phyloP scores from a whole-genome alignment of 2,329 filamentous ascomycete genomes.

The Epichloe elymi region DNA sequence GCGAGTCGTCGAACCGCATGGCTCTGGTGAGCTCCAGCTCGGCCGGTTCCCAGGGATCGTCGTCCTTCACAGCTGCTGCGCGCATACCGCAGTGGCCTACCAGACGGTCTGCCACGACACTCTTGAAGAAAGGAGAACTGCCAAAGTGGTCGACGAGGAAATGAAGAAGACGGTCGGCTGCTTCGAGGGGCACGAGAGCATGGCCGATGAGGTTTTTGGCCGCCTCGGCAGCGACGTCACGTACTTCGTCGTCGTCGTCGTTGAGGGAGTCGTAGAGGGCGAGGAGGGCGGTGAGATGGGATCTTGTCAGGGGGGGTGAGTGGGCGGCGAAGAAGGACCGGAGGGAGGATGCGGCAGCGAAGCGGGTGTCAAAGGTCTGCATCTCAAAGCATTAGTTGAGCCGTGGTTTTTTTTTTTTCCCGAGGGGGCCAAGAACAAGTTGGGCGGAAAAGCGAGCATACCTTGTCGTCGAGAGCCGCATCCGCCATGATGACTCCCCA shows the following conservation, averaged over 20 bases:
- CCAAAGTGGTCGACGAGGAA: slow-evolving; percentile 28
- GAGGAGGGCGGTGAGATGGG: slow-evolving; percentile 44
- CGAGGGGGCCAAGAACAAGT: too few relatives aligned
- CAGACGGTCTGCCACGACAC: slow-evolving; percentile 30
- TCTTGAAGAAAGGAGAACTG: slow-evolving; percentile 22
- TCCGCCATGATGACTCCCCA: slow-evolving; percentile 40
- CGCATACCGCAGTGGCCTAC: slow-evolving; percentile 12
- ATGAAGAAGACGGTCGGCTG: slow-evolving; percentile 29
- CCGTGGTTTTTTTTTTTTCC: accelerated
- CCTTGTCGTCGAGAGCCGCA: slow-evolving; percentile 35
- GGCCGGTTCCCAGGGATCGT: slow-evolving; percentile 14
- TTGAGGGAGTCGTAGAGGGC: slow-evolving; percentile 64
- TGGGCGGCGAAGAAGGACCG: slow-evolving; percentile 30
- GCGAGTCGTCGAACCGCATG: slow-evolving; percentile 44
- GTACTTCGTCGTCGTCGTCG: slow-evolving; percentile 86
- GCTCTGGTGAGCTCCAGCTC: slow-evolving; percentile 29
- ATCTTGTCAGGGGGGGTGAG: slow-evolving; percentile 11
- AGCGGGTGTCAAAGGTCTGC: slow-evolving; percentile 51
- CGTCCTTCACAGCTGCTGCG: slow-evolving; percentile 1
- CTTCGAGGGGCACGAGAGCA: slow-evolving; percentile 33
- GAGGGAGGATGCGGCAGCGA: slow-evolving; percentile 45
- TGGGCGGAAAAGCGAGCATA: slow-evolving; percentile 11
- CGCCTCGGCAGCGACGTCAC: slow-evolving; percentile 46
- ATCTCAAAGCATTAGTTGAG: background rate
- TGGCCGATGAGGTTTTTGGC: slow-evolving; percentile 32